Evolutionary conservation across 2,329 filamentous ascomycete species (phyloP), one percentile per base, ranked within the genome.

Genomic region (Exophiala phaeomuriformis): DNA sequence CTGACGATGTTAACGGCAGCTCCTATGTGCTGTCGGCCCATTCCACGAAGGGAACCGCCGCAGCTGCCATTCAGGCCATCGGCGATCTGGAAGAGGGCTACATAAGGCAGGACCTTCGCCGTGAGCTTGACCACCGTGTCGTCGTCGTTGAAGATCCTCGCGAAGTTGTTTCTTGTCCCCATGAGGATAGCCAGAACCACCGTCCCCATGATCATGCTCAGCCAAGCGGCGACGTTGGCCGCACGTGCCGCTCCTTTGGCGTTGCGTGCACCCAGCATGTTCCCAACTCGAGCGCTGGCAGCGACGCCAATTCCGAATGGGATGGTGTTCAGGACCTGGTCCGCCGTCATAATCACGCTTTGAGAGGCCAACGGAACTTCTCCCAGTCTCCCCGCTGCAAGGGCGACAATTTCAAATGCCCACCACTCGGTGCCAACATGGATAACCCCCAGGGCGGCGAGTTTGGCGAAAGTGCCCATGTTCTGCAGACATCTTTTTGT

Each of bases 381-480:
- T 2, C 90, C 90, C 0, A 95, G 78, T 35, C 84, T 79, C 1
- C 89, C 89, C 3, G 89, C 88, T 1, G 86, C 87, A 0, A 94
- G 78, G 1, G 88, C 88, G 1, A 94, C 88, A 60, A 94, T 91
- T 69, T 94, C 89, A 63, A 95, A 95, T 0, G 89, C 90, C 89
- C 89, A 94, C 89, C 88, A 95, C 69, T 95, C 90, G 0, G 88
- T 93, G 2, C 88, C 90, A 3, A 95, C 86, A 59, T 94, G 89
- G 2, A 94, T 71, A 40, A 94, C 76, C 0, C 89, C 90, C 0
- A 94, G 74, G 9, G 85, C 69, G 0, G 89, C 87, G 2, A 95
- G 80, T 6, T 82, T 81, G 1, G 86, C 77, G 66, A 95, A 95
- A 0, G 82, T 82, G 10, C 78, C 71, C 10, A 86, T 74, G 63